These are phyloP conservation scores for Nemania serpens DNA, from an alignment of 2,329 filamentous ascomycete genomes.

Conservation along the genomic window DNA sequence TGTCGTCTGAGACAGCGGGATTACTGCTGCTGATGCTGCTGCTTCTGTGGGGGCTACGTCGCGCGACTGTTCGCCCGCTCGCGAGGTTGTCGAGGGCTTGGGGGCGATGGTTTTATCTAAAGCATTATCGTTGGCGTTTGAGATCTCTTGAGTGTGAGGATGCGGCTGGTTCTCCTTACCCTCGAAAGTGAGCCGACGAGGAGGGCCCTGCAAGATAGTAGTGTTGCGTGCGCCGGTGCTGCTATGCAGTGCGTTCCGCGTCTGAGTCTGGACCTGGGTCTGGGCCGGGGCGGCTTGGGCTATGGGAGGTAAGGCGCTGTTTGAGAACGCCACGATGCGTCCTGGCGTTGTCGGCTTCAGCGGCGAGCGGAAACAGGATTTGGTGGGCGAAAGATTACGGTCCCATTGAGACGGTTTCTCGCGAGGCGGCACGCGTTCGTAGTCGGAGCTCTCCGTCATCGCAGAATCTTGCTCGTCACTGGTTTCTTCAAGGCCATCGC, in stretches of 20 bases:
- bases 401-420: slow-evolving; percentile 55
- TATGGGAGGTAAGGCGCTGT: slow-evolving; percentile 53
- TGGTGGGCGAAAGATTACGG: slow-evolving; percentile 58
- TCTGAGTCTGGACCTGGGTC: not conserved
- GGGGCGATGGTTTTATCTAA: not conserved
- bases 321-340: slow-evolving; percentile 62
- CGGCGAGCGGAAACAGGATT: slow-evolving; percentile 62
- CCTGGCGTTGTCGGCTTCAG: slow-evolving; percentile 63
- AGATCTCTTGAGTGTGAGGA: slow-evolving; percentile 20
- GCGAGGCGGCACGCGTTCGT: slow-evolving; percentile 46
- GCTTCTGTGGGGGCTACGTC: not conserved
- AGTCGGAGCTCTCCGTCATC: slow-evolving; percentile 46
- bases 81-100: not conserved
- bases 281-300: not conserved
- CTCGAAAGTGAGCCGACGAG: slow-evolving; percentile 27
- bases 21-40: not conserved
- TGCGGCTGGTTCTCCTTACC: slow-evolving; percentile 45
- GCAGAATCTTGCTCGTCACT: slow-evolving; percentile 39
- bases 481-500: slow-evolving; percentile 18
- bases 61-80: not conserved
- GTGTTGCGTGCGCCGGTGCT: slow-evolving; percentile 7
- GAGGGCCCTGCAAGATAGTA: slow-evolving; percentile 25
- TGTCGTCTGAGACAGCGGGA: slow-evolving; percentile 46
- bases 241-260: slow-evolving; percentile 8
- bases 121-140: slow-evolving; percentile 22